A percentile compares a stretch with the other conserved stretches of the same genome.
phyloP scores from a whole-genome alignment of 2,329 filamentous ascomycete species.

The Aspergillus quadricinctus region DNA sequence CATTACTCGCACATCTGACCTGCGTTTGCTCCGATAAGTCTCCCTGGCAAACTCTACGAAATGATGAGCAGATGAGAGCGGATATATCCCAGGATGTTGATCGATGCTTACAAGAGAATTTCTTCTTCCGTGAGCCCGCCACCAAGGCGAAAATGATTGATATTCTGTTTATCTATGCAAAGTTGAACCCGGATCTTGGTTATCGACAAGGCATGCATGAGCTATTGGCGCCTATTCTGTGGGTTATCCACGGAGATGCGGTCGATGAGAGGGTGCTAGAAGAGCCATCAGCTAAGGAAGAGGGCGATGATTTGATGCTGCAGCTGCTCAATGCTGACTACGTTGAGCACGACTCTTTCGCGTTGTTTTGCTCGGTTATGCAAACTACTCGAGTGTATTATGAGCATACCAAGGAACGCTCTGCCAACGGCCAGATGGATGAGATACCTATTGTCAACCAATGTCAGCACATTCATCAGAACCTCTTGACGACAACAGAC shows the following conservation, averaged over 20 bases:
- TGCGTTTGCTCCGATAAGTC: constrained; percentile 55
- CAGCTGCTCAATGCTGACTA: constrained; percentile 67
- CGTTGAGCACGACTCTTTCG: constrained; percentile 87
- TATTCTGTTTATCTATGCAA: constrained; percentile 91
- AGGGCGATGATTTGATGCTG: constrained; percentile 53
- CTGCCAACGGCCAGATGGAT: constrained; percentile 42
- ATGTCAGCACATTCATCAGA: constrained; percentile 82
- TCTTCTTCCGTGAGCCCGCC: constrained; percentile 75
- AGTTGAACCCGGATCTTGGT: constrained; percentile 77
- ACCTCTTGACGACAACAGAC: constrained; percentile 72
- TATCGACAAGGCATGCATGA: constrained; percentile 99
- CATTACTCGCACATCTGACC: constrained; percentile 16
- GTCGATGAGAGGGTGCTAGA: constrained; percentile 49
- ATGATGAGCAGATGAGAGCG: constrained; percentile 75
- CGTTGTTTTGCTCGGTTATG: constrained; percentile 83
- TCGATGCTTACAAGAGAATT: constrained; percentile 81
- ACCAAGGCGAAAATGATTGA: constrained; percentile 81
- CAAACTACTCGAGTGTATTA: constrained; percentile 82
- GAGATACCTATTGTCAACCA: constrained; percentile 74
- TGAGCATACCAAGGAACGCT: constrained; percentile 56
- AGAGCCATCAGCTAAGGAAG: constrained; percentile 25
- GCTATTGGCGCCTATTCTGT: constrained; percentile 81
- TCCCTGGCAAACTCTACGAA: constrained; percentile 81
- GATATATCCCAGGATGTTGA: constrained; percentile 96
- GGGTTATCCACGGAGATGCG: constrained; percentile 78